Evolutionary conservation across 2,329 filamentous ascomycete genomes (phyloP).

Genomic region (Beauveria medogensis): DNA sequence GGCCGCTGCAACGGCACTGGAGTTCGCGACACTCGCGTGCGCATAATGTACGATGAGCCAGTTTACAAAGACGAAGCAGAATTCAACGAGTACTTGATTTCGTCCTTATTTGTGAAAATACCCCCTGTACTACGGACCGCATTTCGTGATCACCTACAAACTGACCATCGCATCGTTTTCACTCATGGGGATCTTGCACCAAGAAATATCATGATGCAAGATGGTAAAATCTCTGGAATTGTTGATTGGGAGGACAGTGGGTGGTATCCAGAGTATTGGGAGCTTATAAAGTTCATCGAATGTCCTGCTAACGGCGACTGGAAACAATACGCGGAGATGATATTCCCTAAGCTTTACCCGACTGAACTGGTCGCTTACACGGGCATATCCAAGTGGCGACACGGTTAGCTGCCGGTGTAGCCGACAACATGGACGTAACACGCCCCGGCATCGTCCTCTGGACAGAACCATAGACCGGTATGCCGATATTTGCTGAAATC

Average conservation of each 20-base stretch:
- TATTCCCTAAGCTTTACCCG: constrained; percentile 13
- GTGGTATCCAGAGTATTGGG: constrained; percentile 34
- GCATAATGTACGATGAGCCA: constrained; percentile 16
- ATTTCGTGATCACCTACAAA: constrained; percentile 18
- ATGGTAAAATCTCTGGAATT: constrained; percentile 30
- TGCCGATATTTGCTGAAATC: constrained; percentile 11
- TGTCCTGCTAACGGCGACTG: constrained; percentile 12
- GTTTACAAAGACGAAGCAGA: constrained; percentile 17
- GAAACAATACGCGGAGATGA: constrained; percentile 12
- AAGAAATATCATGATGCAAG: constrained; percentile 35
- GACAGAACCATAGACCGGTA: constrained; percentile 9
- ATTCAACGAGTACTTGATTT: constrained; percentile 21
- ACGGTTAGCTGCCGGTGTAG: background rate
- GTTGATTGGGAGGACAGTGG: constrained; percentile 39
- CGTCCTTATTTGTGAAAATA: constrained; percentile 10
- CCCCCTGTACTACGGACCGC: constrained; percentile 17
- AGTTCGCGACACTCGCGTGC: constrained; percentile 19
- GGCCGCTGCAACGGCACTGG: constrained; percentile 20
- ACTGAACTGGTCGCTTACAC: constrained; percentile 16
- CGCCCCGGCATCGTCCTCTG: background rate
- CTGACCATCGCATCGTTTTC: constrained; percentile 30
- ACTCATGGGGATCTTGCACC: constrained; percentile 42
- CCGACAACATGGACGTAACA: background rate
- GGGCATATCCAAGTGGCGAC: constrained; percentile 13
- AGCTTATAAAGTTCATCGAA: constrained; percentile 19